Base-by-base conservation (phyloP, 2,329 filamentous ascomycete genomes). In the Cadophora sp. region DNA sequence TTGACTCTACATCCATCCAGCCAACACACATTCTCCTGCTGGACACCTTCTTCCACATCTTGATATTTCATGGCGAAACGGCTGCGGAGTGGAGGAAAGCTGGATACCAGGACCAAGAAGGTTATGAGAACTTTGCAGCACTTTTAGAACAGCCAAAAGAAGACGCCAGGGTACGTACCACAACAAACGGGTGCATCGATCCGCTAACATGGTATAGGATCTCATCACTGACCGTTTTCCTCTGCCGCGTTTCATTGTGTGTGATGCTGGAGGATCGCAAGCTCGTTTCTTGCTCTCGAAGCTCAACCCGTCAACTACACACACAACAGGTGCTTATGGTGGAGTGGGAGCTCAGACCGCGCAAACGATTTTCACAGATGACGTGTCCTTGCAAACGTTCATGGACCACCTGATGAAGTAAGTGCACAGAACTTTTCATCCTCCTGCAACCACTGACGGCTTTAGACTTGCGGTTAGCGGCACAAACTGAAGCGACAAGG, bases 331-430 rank as follows among this genome's bases (percentile, higher is more conserved):
- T 64, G 92, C 92, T 14, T 98, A 97, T 77, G 96, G 96, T 66
- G 94, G 94, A 70, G 92, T 95, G 60, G 89, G 92, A 34, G 86
- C 87, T 2, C 92, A 95, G 77, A 94, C 92, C 58, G 94, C 95
- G 9, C 96, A 99, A 81, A 99, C 96, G 5, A 99, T 99, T 76
- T 99, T 99, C 83, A 99, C 96, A 0, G 96, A 99, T 77, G 96
- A 99, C 80, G 96, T 99, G 65, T 97, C 94, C 65, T 83, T 99
- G 78, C 95, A 98, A 81, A 98, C 95, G 1, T 99, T 99, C 79
- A 99, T 99, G 96, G 96, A 99, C 77, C 94, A 98, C 82, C 84
- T 99, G 79, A 99, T 99, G 96, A 99, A 99, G 93, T 94, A 85
- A 82, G 91, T 85, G n/a, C 22, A 22, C 14, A 34, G 12, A 26